Evolutionary conservation across 768 basidiomycete species (phyloP).

Genomic region (Tulasnella calospora): DNA sequence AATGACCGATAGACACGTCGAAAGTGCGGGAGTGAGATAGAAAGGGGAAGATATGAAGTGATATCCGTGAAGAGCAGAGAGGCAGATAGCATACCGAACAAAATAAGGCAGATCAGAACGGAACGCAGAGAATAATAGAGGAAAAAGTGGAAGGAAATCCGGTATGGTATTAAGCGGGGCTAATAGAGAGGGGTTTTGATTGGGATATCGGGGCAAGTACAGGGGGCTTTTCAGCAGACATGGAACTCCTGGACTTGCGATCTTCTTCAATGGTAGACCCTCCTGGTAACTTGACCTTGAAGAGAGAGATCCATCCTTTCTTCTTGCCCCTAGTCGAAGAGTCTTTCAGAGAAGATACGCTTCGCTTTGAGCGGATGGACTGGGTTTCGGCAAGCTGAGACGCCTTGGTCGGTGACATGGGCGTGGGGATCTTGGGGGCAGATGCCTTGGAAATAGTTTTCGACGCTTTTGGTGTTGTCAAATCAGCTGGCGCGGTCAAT

Average conservation of each 20-base stretch:
- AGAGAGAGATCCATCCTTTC: slow-evolving; percentile 22
- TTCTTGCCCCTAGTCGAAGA: slow-evolving; percentile 14
- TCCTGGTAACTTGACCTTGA: slow-evolving; percentile 26
- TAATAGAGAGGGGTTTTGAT: slow-evolving; percentile 13
- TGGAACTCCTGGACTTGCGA: background rate
- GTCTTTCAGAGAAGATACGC: slow-evolving; percentile 6
- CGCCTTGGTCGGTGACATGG: slow-evolving; percentile 6
- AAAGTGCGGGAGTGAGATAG: background rate
- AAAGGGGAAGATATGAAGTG: background rate
- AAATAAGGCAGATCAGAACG: background rate
- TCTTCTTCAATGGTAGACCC: slow-evolving; percentile 10
- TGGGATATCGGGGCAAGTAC: slow-evolving; percentile 22
- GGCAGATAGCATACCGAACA: slow-evolving; percentile 1
- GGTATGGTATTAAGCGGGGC: background rate
- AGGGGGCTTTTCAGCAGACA: slow-evolving; percentile 10
- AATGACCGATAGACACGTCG: background rate
- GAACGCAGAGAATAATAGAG: background rate
- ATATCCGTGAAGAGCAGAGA: slow-evolving; percentile 15
- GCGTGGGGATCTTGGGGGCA: background rate
- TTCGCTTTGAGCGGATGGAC: slow-evolving; percentile 19
- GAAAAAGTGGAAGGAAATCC: slow-evolving; percentile 4
- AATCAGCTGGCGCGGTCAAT: background rate
- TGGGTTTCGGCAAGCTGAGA: slow-evolving; percentile 2
- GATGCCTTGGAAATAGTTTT: background rate
- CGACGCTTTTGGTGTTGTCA: background rate